Percentiles rank a stretch among this genome's conserved stretches.
phyloP scores from a whole-genome alignment of 805 yeast species.

The Myxozyma udenii region DNA sequence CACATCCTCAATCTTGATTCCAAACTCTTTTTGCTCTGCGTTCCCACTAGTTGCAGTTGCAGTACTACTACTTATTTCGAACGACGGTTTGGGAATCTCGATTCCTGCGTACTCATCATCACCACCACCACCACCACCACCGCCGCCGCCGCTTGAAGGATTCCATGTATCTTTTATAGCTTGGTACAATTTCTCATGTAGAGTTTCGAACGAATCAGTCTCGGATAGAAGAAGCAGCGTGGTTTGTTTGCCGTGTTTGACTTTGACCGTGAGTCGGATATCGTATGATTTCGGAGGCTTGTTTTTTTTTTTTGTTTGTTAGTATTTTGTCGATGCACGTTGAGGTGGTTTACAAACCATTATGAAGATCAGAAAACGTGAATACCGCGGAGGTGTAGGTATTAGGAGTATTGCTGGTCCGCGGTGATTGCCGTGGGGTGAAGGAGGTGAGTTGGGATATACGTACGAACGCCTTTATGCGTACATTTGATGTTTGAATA shows the following conservation, averaged over 20 bases:
- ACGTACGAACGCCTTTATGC: too few relatives aligned
- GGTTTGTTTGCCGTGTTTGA: slow-evolving; percentile 19
- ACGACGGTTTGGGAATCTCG: slow-evolving; percentile 22
- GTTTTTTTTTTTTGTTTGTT: neutral
- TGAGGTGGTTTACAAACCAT: neutral
- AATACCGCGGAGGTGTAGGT: too few relatives aligned
- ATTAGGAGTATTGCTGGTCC: too few relatives aligned
- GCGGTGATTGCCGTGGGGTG: too few relatives aligned
- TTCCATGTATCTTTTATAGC: slow-evolving; percentile 13
- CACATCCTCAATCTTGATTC: slow-evolving; percentile 6
- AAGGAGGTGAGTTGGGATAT: too few relatives aligned
- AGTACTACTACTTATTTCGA: slow-evolving; percentile 10
- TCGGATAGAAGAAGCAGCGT: slow-evolving; percentile 12
- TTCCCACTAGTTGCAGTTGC: slow-evolving; percentile 2
- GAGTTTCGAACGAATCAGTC: slow-evolving; percentile 3
- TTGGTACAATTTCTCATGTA: slow-evolving; percentile 6
- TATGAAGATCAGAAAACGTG: too few relatives aligned
- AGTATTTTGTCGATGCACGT: neutral
- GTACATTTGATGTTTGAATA: too few relatives aligned
- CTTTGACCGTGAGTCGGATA: slow-evolving; percentile 14
- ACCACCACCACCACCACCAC: neutral
- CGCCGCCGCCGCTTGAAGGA: neutral
- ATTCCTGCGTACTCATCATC: slow-evolving; percentile 6
- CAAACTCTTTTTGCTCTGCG: neutral
- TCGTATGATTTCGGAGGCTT: neutral